Percentiles rank a stretch among this genome's conserved stretches.
Evolutionary conservation across 202 grass and related monocot genomes (phyloP).

Genomic region (Musa balbisiana): DNA sequence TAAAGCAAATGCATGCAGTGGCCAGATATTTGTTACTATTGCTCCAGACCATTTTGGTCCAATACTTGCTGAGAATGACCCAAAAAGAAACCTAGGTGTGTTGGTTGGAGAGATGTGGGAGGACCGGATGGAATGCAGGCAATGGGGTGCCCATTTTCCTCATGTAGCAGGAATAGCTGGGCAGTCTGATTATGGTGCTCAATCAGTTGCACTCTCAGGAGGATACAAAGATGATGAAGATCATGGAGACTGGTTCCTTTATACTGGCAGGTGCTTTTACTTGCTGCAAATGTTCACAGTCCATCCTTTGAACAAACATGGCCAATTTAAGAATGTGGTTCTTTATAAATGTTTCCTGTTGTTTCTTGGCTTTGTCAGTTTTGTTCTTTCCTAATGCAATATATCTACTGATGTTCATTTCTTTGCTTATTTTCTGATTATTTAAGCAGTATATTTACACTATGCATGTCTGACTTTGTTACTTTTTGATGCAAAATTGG

Average conservation of each 20-base stretch:
- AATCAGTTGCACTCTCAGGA: constrained; percentile 24
- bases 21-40: constrained; percentile 22
- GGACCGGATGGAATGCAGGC: constrained; percentile 21
- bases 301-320: no score
- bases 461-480: not conserved
- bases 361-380: not conserved
- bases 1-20: constrained; percentile 20
- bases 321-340: not conserved
- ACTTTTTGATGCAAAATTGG: constrained; percentile 3
- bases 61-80: constrained; percentile 22
- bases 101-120: constrained; percentile 19
- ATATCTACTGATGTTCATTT: not conserved
- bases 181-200: constrained; percentile 17
- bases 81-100: constrained; percentile 14
- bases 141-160: constrained; percentile 20
- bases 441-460: not conserved
- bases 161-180: constrained; percentile 16
- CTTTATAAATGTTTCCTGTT: not conserved
- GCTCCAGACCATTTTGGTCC: constrained; percentile 18
- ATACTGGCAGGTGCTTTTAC: constrained; percentile 17
- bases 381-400: not conserved
- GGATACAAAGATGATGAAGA: constrained; percentile 23
- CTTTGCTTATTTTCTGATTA: not conserved
- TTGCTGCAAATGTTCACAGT: not conserved
- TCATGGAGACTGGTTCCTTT: constrained; percentile 28